phyloP scores from a whole-genome alignment of 176 grass and related monocot species.

The Oryza nivara region DNA sequence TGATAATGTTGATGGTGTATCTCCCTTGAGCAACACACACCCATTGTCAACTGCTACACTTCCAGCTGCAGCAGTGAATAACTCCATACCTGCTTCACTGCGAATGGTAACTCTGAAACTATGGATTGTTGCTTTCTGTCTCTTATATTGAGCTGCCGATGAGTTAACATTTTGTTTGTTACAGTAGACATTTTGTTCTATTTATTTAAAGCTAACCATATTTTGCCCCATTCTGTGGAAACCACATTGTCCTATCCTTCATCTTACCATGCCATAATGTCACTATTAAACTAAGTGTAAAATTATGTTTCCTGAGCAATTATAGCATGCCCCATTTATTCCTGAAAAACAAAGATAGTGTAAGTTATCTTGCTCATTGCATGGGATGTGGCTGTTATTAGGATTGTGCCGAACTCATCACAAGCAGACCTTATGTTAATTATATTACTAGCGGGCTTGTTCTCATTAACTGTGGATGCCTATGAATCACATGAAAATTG shows the following conservation, averaged over 20 bases:
- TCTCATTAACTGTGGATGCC: slow-evolving; percentile 18
- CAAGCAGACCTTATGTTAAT: slow-evolving; percentile 16
- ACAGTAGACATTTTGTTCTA: not conserved
- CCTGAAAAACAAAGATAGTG: slow-evolving; percentile 6
- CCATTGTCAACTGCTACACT: slow-evolving; percentile 52
- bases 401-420: not conserved
- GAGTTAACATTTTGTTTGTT: slow-evolving; percentile 18
- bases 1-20: slow-evolving; percentile 62
- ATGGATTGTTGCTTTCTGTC: slow-evolving; percentile 11
- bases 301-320: not conserved
- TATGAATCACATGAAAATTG: slow-evolving; percentile 17
- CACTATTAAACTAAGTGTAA: not conserved
- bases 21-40: slow-evolving; percentile 46
- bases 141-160: slow-evolving; percentile 11
- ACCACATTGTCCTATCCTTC: not conserved
- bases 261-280: not conserved
- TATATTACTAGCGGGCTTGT: not conserved
- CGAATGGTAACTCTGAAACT: slow-evolving; percentile 69
- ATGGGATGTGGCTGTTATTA: slow-evolving; percentile 2
- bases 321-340: not conserved
- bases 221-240: not conserved
- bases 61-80: slow-evolving; percentile 52
- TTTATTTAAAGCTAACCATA: not conserved
- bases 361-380: not conserved
- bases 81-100: slow-evolving; percentile 80